Base-by-base conservation (phyloP, 306 rosid species). In the Fagus crenata region DNA sequence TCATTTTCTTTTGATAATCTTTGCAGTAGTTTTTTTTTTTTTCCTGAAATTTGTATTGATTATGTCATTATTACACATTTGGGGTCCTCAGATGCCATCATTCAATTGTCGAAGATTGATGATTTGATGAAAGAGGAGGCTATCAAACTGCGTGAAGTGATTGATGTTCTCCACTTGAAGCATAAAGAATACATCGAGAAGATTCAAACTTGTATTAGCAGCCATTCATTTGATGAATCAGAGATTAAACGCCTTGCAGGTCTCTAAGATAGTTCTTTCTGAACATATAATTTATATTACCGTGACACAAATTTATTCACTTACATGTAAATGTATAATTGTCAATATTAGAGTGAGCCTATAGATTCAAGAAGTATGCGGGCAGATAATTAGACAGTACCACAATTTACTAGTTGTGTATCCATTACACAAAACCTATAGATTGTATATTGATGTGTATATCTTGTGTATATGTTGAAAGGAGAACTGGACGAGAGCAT, bases 401-500 rank as follows among this genome's bases (percentile, higher is more conserved):
- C 73, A 11, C 33, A 43, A 14, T 61, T 69, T 28, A 5, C 78
- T 73, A 13, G 54, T 73, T 65, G 67, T 63, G 65, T 46, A 46
- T 46, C 14, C 51, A 46, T 71, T 42, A 60, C 80, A 82, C 17
- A 67, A 18, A 58, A 61, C 63, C 75, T 78, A 37, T 55, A 61
- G 78, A 69, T 59, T 61, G 61, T 81, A 59, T 31, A 64, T 69
- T 81, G 86, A 72, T 37, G 54, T 77, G 72, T 71, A 7, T 55
- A 72, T 75, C 54, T 75, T 73, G 46, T 78, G 15, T 88, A 78
- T 39, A 71, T 83, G 73, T 61, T 82, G 77, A 85, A 74, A 95
- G 99, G 90, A 56, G 99, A 95, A 82, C 86, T 95, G 69, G 97
- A 95, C 51, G 99, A 95, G 87, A 78, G 81, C 75, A 83, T 85